phyloP scores from a whole-genome alignment of 2,329 filamentous ascomycete species.

The Coniochaeta pulveracea region DNA sequence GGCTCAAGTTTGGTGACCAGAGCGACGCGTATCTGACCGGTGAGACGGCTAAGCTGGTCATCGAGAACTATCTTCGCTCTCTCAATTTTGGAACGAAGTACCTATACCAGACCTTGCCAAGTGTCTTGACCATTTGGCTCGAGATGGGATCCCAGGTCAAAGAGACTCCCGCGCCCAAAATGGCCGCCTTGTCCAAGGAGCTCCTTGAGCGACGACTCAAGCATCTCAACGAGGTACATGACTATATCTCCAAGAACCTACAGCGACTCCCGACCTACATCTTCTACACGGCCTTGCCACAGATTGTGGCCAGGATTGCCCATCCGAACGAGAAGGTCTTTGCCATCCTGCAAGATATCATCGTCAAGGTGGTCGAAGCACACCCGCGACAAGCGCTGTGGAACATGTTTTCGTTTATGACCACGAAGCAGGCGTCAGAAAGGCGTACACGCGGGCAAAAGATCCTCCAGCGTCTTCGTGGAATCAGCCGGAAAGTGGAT shows the following conservation, averaged over 20 bases:
- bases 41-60: slow-evolving; percentile 76
- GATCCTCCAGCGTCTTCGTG: slow-evolving; percentile 38
- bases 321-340: slow-evolving; percentile 74
- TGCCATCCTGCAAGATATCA: slow-evolving; percentile 64
- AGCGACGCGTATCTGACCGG: slow-evolving; percentile 66
- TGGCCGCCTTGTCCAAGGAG: slow-evolving; percentile 35
- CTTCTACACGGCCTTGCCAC: slow-evolving; percentile 75
- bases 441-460: slow-evolving; percentile 43
- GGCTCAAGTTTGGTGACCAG: slow-evolving; percentile 65
- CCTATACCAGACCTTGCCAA: slow-evolving; percentile 85
- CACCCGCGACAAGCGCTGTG: slow-evolving; percentile 88
- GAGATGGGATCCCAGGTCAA: slow-evolving; percentile 73
- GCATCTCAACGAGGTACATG: slow-evolving; percentile 58
- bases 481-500: slow-evolving; percentile 38
- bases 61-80: slow-evolving; percentile 87
- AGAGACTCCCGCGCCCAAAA: slow-evolving; percentile 44
- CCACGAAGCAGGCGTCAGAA: slow-evolving; percentile 60
- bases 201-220: slow-evolving; percentile 46
- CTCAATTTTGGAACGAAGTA: slow-evolving; percentile 88
- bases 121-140: slow-evolving; percentile 86
- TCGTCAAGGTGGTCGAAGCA: slow-evolving; percentile 73
- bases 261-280: slow-evolving; percentile 60
- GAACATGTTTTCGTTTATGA: slow-evolving; percentile 80
- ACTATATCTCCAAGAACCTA: slow-evolving; percentile 71
- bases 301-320: slow-evolving; percentile 91